Evolutionary conservation across 1,139 yeast species (phyloP), one percentile per base, ranked within the genome.

Genomic region (Zygosaccharomyces pseudobailii): DNA sequence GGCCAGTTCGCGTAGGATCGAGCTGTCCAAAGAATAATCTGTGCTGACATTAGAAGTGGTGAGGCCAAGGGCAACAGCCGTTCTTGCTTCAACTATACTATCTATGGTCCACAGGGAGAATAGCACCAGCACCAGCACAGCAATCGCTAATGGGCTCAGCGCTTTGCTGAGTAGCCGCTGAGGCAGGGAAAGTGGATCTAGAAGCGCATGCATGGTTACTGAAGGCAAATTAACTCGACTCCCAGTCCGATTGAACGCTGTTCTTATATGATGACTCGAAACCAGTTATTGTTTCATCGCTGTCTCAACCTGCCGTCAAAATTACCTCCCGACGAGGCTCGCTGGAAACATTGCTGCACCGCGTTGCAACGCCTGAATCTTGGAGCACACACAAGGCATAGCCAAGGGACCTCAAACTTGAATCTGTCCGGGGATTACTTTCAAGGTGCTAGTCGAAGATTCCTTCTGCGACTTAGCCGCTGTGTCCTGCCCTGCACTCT

Each of bases 321-420:
- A 36, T 42, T 47, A 10, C 36, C 36, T 44, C 44, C 46, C 19
- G 57, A 50, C 9, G 51, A 46, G n/a, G 48, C 46, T 27, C 51
- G 54, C 41, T 54, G 56, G 34, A 55, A 54, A 34, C 46, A 49
- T 20, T 36, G 38, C 20, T 47, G 43, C 8, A 53, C 31, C 28
- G 34, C 37, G 9, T 42, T 31, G 31, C 44, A 23, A 13, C 45
- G 41, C 21, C 36, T 9, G 43, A 44, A 34, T 48, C 43, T 13
- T 36, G 43, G 31, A 45, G 36, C 31, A 31, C 21, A 13, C 34
- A 21, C 36, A 40, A 8, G 13, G 25, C 38, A 23, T n/a, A 38
- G 35, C 5, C 51, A 47, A 27, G 52, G 23, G 30, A 45, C 23
- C 22, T 52, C 54, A 33, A 54, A 51, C 40, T 51, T 46, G 36